Evolutionary conservation across 106 monocot species (phyloP), one percentile per base, ranked within the genome.

Genomic region (Dioscorea alata): DNA sequence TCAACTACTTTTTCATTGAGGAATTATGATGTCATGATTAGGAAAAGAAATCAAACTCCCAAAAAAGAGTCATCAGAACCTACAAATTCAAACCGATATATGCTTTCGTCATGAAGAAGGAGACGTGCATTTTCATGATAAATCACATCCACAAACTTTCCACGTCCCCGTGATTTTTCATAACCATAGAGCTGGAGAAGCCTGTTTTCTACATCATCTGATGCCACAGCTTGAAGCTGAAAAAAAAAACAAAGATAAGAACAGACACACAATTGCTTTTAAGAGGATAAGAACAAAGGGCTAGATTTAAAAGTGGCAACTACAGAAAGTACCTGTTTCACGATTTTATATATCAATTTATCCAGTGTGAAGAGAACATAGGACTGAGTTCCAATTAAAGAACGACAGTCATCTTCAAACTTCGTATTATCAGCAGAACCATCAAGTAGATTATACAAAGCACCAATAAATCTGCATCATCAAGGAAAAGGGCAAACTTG

Each of bases 361-460:
- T 95, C 95, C 51, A 95, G 77, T 18, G 95, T 95, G 78, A 95
- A 95, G 49, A 95, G 94, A 6, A 95, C 79, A 76, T 95, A 95
- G 9, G 95, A 95, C 65, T 95, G 95, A 7, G 88, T 88, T 61
- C 95, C 91, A 75, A 91, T 91, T 28, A 80, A 82, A 57, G 90
- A 76, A 42, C 95, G 88, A 63, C 91, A 95, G 33, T 91, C 95
- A 76, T 91, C 91, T 75, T 95, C 91, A 85, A 86, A 95, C 63
- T 95, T 95, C 19, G 86, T 76, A 67, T 88, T 91, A 76, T 95
- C 91, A 22, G 85, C 59, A 72, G 95, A 85, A 66, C 91, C 95
- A 83, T 95, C 88, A 57, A 95, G 86, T 35, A 95, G 65, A 71
- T 71, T 82, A 68, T 81, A 82, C 22, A 91, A 34, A n/a, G 95